Conservation (phyloP, 2,329 filamentous ascomycete species). For the Xylaria sp. region DNA sequence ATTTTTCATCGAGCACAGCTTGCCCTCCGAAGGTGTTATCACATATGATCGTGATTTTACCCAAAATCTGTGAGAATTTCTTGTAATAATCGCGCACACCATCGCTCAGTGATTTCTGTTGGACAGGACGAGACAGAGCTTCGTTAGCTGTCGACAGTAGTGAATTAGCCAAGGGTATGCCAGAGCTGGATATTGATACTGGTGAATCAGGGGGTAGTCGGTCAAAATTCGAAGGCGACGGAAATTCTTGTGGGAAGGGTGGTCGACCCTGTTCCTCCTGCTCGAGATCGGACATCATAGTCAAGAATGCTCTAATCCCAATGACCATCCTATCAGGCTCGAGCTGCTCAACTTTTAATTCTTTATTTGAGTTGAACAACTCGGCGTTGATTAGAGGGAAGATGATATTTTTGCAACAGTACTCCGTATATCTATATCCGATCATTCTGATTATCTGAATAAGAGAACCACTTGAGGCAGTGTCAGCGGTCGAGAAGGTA, state of each 20-base stretch:
- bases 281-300: conserved; percentile 92
- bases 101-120: conserved; percentile 74
- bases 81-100: conserved; percentile 85
- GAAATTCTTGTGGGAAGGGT: conserved; percentile 81
- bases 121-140: conserved; percentile 72
- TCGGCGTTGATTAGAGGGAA: conserved; percentile 95
- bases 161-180: conserved; percentile 43
- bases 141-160: conserved; percentile 63
- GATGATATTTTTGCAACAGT: conserved; percentile 92
- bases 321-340: conserved; percentile 98
- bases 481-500: conserved; percentile 84
- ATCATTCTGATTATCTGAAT: conserved; percentile 96
- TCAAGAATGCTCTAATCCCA: conserved; percentile 91
- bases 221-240: conserved; percentile 55
- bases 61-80: conserved; percentile 93
- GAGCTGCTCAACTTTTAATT: conserved; percentile 88
- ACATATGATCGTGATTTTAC: conserved; percentile 95
- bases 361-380: conserved; percentile 78
- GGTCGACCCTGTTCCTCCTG: conserved; percentile 81
- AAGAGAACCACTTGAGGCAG: conserved; percentile 85
- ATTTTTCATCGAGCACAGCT: conserved; percentile 94
- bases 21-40: conserved; percentile 98
- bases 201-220: conserved; percentile 62
- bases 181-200: conserved; percentile 56
- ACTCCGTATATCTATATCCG: conserved; percentile 91